phyloP scores from a whole-genome alignment of 75 land plant genomes.

The Isoetes taiwanensis region DNA sequence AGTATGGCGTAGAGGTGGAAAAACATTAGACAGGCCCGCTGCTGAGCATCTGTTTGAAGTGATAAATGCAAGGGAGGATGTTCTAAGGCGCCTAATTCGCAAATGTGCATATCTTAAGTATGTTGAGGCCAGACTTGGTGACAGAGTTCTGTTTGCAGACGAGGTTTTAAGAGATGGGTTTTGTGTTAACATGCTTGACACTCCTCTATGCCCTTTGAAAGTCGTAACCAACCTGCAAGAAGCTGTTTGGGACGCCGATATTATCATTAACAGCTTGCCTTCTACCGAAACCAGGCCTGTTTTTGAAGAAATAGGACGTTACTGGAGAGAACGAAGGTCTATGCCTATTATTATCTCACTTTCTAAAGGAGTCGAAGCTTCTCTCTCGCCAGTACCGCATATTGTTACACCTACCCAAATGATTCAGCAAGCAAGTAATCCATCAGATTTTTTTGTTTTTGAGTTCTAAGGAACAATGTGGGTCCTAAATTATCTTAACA shows the following conservation, averaged over 20 bases:
- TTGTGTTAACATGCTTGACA: slow-evolving; percentile 88
- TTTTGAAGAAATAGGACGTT: slow-evolving; percentile 62
- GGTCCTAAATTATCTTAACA: no score
- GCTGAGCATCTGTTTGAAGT: slow-evolving; percentile 83
- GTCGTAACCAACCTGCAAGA: slow-evolving; percentile 92
- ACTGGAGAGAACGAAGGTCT: slow-evolving; percentile 74
- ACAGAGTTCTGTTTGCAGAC: slow-evolving; percentile 60
- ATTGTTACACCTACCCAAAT: slow-evolving; percentile 86
- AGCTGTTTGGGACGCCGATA: slow-evolving; percentile 96
- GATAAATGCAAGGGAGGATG: slow-evolving; percentile 85
- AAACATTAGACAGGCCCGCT: slow-evolving; percentile 48
- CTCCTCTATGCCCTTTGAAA: slow-evolving; percentile 76
- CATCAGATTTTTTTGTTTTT: neutral
- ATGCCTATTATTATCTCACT: slow-evolving; percentile 64
- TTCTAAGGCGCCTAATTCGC: slow-evolving; percentile 59
- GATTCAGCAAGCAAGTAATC: slow-evolving; percentile 74
- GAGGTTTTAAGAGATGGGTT: slow-evolving; percentile 88
- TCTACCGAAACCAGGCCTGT: slow-evolving; percentile 69
- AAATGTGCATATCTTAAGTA: slow-evolving; percentile 89
- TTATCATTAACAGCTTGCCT: slow-evolving; percentile 77
- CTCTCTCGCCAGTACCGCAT: slow-evolving; percentile 56
- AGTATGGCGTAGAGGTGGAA: slow-evolving; percentile 69
- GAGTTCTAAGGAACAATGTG: no score
- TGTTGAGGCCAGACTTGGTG: slow-evolving; percentile 79
- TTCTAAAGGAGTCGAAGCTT: slow-evolving; percentile 86